Conservation (phyloP, 2,329 filamentous ascomycete genomes). For the Albophoma yamanashiensis region DNA sequence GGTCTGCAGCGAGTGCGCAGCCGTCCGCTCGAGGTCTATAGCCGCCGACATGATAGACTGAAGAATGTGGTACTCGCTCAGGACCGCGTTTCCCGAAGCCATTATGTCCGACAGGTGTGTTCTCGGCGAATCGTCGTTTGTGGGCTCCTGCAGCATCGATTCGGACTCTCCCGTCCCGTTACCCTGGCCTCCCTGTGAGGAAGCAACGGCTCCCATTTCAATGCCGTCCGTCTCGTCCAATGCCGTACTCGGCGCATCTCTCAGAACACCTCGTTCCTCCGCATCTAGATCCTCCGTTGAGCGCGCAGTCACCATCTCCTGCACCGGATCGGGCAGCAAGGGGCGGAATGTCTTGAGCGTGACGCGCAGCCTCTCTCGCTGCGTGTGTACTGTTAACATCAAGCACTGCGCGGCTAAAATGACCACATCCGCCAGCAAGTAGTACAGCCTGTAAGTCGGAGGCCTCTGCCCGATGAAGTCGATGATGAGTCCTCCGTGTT, state of each 20-base stretch:
- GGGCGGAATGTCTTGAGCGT: constrained; percentile 29
- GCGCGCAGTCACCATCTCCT: constrained; percentile 14
- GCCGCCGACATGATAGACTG: constrained; percentile 37
- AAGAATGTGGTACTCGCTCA: constrained; percentile 43
- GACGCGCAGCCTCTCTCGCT: constrained; percentile 45
- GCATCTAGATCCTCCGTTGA: constrained; percentile 41
- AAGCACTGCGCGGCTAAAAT: constrained; percentile 49
- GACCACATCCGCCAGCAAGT: constrained; percentile 44
- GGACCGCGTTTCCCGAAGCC: constrained; percentile 42
- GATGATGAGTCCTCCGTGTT: constrained; percentile 56
- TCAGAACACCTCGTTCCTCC: constrained; percentile 42
- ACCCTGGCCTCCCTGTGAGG: constrained; percentile 11
- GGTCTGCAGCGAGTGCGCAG: constrained; percentile 41
- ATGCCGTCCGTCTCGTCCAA: constrained; percentile 30
- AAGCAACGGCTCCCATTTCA: constrained; percentile 28
- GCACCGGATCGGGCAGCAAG: constrained; percentile 17
- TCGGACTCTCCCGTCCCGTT: constrained; percentile 17
- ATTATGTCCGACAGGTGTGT: constrained; percentile 36
- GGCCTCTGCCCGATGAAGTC: constrained; percentile 59
- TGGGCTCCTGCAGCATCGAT: constrained; percentile 13
- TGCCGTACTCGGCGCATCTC: constrained; percentile 23
- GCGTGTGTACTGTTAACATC: constrained; percentile 52
- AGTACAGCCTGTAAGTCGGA: constrained; percentile 43
- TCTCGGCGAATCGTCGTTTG: constrained; percentile 18
- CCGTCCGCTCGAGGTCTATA: constrained; percentile 32